These are phyloP conservation scores for Emericellopsis terricola DNA, from an alignment of 495 filamentous ascomycete genomes.

Conservation along the genomic window DNA sequence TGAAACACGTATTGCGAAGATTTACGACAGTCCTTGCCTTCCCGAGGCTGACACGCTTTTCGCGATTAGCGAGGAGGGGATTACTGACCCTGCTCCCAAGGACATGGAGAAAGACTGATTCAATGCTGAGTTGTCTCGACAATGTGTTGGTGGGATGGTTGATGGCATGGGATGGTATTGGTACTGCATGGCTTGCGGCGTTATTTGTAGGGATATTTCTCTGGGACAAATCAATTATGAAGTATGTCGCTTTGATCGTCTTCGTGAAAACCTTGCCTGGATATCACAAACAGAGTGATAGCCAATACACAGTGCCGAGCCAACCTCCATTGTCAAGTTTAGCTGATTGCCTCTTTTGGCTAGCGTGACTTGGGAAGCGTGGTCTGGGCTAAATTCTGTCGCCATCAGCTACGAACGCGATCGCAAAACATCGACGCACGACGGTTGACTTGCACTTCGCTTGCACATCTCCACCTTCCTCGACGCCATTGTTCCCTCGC, in stretches of 20 bases:
- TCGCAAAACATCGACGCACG: slow-evolving; percentile 1
- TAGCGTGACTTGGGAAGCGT: slow-evolving; percentile 3
- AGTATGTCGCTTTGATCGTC: too few species aligned
- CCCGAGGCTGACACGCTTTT: slow-evolving; percentile 94
- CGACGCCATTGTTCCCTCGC: slow-evolving; percentile 3
- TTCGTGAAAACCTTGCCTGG: too few species aligned
- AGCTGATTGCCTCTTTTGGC: slow-evolving; percentile 5
- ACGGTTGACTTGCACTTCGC: too few species aligned
- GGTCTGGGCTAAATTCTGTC: slow-evolving; percentile 3
- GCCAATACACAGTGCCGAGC: too few species aligned
- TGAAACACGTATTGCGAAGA: slow-evolving; percentile 94
- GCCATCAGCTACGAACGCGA: slow-evolving; percentile 1
- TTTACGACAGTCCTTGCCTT: slow-evolving; percentile 94
- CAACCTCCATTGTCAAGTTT: too few species aligned
- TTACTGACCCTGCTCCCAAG: slow-evolving; percentile 88
- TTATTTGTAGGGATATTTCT: neutral
- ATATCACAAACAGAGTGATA: too few species aligned
- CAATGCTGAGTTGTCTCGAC: neutral
- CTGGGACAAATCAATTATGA: too few species aligned
- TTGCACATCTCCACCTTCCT: slow-evolving; percentile 4
- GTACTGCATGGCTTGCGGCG: neutral
- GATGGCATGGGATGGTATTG: neutral
- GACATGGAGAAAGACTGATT: slow-evolving; percentile 57
- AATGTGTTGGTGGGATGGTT: neutral
- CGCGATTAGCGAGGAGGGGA: slow-evolving; percentile 92